Conservation (phyloP, 371 early-diverging fungal genomes). For the Blakeslea trispora region DNA sequence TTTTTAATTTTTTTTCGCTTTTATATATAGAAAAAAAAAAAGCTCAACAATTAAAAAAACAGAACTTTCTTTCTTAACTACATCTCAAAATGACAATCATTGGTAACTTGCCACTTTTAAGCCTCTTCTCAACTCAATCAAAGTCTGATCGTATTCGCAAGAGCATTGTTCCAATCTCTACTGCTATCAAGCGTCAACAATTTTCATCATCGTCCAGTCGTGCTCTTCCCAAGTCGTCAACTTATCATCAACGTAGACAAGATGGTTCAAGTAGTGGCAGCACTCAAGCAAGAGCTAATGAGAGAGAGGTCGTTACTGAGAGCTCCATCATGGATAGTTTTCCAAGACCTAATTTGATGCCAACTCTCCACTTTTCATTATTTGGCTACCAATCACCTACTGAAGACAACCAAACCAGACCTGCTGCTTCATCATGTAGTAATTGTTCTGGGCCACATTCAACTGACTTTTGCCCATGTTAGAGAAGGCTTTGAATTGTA, state of each 20-base stretch:
- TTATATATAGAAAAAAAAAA: no score
- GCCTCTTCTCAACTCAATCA: conserved; percentile 32
- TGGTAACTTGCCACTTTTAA: conserved; percentile 29
- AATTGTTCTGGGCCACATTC: conserved; percentile 56
- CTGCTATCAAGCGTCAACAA: conserved; percentile 37
- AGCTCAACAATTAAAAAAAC: no score
- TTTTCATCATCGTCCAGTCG: conserved; percentile 21
- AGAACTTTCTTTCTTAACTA: conserved; percentile 3
- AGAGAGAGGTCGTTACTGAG: conserved; percentile 37
- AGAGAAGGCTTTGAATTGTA: neutral
- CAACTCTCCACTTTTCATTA: conserved; percentile 45
- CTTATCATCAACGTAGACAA: conserved; percentile 17
- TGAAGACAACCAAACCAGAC: conserved; percentile 17
- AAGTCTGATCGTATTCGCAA: conserved; percentile 40
- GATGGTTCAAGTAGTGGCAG: neutral
- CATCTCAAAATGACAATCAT: conserved; percentile 30
- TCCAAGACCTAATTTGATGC: conserved; percentile 53
- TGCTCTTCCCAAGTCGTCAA: conserved; percentile 19
- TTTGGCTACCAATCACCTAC: conserved; percentile 37
- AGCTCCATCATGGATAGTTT: conserved; percentile 39
- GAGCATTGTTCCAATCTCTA: conserved; percentile 41
- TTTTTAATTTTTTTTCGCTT: no score
- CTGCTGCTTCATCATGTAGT: conserved; percentile 27
- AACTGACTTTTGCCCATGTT: conserved; percentile 54
- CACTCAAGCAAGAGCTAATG: neutral